Conservation (phyloP, 2,329 filamentous ascomycete species). For the Helminthosporium solani region DNA sequence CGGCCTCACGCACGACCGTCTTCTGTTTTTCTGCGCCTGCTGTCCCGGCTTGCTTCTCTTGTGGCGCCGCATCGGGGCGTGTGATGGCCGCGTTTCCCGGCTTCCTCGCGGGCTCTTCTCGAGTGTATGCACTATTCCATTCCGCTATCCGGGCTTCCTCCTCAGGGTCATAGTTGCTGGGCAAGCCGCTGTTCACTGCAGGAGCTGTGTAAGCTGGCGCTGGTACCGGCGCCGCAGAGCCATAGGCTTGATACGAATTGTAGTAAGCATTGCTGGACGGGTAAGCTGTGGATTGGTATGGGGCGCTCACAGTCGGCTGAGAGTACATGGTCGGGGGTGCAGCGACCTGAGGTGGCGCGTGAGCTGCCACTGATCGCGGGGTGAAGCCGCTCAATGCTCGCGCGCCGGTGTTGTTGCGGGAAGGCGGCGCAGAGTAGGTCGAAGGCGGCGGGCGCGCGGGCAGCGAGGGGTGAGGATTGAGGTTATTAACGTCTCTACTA, state of each 20-base stretch:
- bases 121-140: slow-evolving; percentile 88
- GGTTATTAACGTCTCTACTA: slow-evolving; percentile 18
- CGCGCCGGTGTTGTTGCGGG: slow-evolving; percentile 41
- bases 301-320: slow-evolving; percentile 45
- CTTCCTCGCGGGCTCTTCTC: slow-evolving; percentile 55
- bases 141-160: slow-evolving; percentile 90
- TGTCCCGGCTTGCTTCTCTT: slow-evolving; percentile 51
- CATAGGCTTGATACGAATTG: slow-evolving; percentile 69
- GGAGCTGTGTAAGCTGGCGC: slow-evolving; percentile 22
- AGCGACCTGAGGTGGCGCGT: slow-evolving; percentile 38
- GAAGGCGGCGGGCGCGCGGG: slow-evolving; percentile 74
- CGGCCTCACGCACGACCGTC: slow-evolving; percentile 84
- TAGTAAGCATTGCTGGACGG: slow-evolving; percentile 50
- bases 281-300: slow-evolving; percentile 43
- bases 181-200: slow-evolving; percentile 25
- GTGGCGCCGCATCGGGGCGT: slow-evolving; percentile 33
- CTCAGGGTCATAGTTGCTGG: slow-evolving; percentile 64
- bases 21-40: slow-evolving; percentile 66
- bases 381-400: slow-evolving; percentile 57
- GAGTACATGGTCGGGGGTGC: slow-evolving; percentile 39
- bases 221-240: slow-evolving; percentile 41
- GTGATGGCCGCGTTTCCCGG: slow-evolving; percentile 45
- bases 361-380: slow-evolving; percentile 56
- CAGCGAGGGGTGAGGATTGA: slow-evolving; percentile 60
- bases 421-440: slow-evolving; percentile 61